Base-by-base conservation (phyloP, 805 yeast genomes). In the Tanozyma kutaoensis region DNA sequence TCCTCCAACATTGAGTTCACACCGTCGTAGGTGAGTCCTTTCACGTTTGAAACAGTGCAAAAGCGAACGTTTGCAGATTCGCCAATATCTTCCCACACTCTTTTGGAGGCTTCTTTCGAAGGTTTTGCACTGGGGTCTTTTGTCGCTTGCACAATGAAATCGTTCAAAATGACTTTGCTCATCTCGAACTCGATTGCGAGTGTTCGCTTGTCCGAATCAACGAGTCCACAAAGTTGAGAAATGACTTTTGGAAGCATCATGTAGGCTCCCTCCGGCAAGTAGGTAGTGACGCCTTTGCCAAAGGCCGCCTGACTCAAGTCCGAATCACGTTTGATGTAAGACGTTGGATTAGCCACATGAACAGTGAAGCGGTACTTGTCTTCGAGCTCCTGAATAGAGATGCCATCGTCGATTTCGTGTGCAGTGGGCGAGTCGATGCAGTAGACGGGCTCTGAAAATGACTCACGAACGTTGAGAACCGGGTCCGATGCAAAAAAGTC, bases 341-440 rank as follows among this genome's bases (percentile, higher is more conserved):
- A 76, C 0, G 82, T 61, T 0, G 96, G 96, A 46, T 88, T 85
- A 1, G 97, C 96, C 35, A 88, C 70, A 46, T 79, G 94, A 2
- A 84, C 62, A n/a, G n/a, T n/a, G 4, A 86, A 37, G 8, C 57
- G 52, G 37, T 54, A 69, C 10, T 42, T 42, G 15, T 36, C 35
- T 16, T 39, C 40, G 3, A 43, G 28, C 3, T 33, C 35, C 24
- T 55, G 56, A 12, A 88, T 56, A 1, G 95, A 71, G 15, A 88
- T 62, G 25, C 96, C 98, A 50, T 88, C 98, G 49, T 88, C 98
- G 32, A 91, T 78, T 48, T 91, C 97, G 38, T 77, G 76, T 0
- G 97, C 94, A 23, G 62, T 63, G 3, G 58, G 69, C 3, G 76
- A 63, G 51, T 91, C 98, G 32, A 88, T 82, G 50, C 96, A 85